Evolutionary conservation across 441 rosid species (phyloP).

Genomic region (Bruguiera hainesii): DNA sequence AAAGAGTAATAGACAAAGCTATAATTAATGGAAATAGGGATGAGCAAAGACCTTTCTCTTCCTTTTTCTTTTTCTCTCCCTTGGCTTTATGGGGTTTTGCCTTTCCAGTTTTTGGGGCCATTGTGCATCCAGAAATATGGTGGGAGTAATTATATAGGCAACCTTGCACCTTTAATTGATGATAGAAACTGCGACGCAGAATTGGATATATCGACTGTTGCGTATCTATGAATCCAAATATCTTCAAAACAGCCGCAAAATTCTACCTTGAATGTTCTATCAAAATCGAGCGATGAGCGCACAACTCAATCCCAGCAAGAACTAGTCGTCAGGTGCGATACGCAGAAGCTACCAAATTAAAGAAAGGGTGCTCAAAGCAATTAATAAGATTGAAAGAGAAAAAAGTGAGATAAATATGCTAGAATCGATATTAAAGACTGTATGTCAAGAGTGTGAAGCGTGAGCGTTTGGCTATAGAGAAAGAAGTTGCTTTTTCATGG

Average conservation of each 20-base stretch:
- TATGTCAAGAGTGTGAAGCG: neutral
- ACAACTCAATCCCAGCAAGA: neutral
- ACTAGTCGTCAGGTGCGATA: neutral
- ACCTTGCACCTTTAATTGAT: constrained; percentile 18
- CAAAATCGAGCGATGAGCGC: neutral
- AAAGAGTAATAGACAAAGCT: neutral
- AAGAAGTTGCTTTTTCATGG: neutral
- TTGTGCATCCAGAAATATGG: constrained; percentile 21
- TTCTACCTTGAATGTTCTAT: neutral
- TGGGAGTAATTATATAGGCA: constrained; percentile 5
- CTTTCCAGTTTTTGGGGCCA: constrained; percentile 67
- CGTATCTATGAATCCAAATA: neutral
- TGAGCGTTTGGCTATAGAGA: no score
- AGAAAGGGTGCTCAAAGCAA: neutral
- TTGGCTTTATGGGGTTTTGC: constrained; percentile 50
- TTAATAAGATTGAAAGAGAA: neutral
- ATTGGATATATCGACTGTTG: neutral
- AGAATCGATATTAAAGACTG: neutral
- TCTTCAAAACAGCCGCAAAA: neutral
- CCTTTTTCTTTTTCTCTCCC: constrained; percentile 63
- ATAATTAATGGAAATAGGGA: neutral
- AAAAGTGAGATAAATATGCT: neutral
- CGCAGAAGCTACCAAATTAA: neutral
- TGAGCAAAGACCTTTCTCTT: constrained; percentile 47
- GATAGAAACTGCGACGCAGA: constrained; percentile 16